A percentile compares a stretch with the other conserved stretches of the same genome.
Conservation (phyloP, 2,329 filamentous ascomycete species). For the Penicillium sclerotiorum region DNA sequence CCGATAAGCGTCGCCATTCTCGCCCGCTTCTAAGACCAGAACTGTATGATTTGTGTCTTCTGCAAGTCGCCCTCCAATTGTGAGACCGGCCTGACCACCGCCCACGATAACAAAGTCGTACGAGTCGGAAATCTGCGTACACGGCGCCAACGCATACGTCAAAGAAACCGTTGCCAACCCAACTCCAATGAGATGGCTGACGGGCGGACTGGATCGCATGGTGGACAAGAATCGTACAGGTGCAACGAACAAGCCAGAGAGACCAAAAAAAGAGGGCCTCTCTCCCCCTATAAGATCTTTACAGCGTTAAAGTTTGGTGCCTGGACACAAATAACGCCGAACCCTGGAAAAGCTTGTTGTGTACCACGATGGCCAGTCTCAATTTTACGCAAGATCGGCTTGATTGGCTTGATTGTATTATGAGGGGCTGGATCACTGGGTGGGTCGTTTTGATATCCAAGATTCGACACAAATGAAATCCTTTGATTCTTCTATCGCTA, state of each 20-base stretch:
- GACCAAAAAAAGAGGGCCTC: too few relatives aligned
- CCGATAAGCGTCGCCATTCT: conserved; percentile 36
- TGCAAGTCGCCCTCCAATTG: conserved; percentile 46
- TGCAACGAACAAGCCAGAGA: conserved; percentile 19
- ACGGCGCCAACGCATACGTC: conserved; percentile 23
- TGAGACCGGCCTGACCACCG: conserved; percentile 59
- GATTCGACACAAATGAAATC: conserved; percentile 3
- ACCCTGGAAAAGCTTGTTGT: conserved; percentile 9
- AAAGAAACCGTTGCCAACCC: neutral
- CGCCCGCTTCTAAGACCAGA: conserved; percentile 36
- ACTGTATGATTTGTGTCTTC: conserved; percentile 44
- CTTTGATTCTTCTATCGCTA: neutral
- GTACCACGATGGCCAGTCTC: neutral
- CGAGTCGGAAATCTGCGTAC: conserved; percentile 30
- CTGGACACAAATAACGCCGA: neutral
- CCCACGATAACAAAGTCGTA: conserved; percentile 52
- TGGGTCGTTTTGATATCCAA: conserved; percentile 1
- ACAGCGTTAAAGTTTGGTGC: conserved; percentile 3
- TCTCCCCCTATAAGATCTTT: neutral
- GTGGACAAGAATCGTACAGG: too few relatives aligned
- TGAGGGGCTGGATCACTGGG: conserved; percentile 4
- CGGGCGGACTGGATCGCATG: too few relatives aligned
- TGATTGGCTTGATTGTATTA: neutral
- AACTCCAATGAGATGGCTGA: too few relatives aligned
- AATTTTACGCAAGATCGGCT: neutral